Conservation (phyloP, 768 basidiomycete species). For the Macrolepiota dolichaula region DNA sequence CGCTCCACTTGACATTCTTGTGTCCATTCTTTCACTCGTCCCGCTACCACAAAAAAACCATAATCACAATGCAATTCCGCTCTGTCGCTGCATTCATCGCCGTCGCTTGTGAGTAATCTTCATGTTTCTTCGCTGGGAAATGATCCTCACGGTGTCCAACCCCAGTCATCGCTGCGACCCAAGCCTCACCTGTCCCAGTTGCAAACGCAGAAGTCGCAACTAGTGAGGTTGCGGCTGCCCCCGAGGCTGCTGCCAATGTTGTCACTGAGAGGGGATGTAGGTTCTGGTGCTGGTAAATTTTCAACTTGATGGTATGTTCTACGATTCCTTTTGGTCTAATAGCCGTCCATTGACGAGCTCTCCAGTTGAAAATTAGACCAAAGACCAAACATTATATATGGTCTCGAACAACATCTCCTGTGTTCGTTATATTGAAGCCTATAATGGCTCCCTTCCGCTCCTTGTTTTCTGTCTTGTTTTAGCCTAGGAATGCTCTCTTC, state of each 20-base stretch:
- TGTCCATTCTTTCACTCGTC: not conserved
- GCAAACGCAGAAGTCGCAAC: not conserved
- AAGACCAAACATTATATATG: not conserved
- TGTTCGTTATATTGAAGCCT: not conserved
- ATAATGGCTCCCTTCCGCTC: not conserved
- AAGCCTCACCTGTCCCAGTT: not conserved
- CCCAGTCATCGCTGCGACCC: not conserved
- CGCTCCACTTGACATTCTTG: not conserved
- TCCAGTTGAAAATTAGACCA: not conserved
- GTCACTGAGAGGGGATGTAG: constrained; percentile 2
- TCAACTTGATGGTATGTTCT: not conserved
- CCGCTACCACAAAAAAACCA: not conserved
- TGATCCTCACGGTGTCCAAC: not conserved
- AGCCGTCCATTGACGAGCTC: not conserved
- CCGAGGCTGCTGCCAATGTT: not conserved
- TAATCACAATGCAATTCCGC: not conserved
- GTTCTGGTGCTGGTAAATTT: constrained; percentile 3
- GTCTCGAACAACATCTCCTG: too few species aligned
- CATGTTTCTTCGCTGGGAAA: too few species aligned
- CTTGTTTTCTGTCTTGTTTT: not conserved
- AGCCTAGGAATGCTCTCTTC: not conserved
- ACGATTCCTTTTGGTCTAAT: not conserved
- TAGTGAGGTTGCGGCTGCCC: not conserved
- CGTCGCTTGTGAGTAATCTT: not conserved
- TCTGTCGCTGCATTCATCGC: not conserved